Percentiles rank a stretch among this genome's conserved stretches.
Conservation (phyloP, 306 rosid species). For the Sesbania bispinosa region DNA sequence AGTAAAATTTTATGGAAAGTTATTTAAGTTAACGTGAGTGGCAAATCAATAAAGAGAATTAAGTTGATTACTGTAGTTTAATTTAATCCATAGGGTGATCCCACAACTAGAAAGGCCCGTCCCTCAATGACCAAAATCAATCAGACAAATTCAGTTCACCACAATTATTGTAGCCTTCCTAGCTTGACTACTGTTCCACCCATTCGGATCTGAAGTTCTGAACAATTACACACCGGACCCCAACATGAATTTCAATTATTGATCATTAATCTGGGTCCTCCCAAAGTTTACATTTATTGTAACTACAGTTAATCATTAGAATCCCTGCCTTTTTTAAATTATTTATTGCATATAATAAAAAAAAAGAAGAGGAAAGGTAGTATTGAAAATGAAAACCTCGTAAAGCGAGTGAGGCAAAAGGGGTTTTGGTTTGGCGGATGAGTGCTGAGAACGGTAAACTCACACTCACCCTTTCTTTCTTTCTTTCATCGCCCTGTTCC, state of each 20-base stretch:
- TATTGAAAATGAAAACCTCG: conserved; percentile 43
- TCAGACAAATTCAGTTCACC: conserved; percentile 12
- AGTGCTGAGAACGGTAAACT: conserved; percentile 50
- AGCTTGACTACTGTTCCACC: neutral
- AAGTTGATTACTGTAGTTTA: no score
- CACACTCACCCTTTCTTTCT: no score
- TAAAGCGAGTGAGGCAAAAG: conserved; percentile 28
- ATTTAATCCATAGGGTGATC: neutral
- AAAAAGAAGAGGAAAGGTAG: neutral
- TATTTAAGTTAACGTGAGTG: no score
- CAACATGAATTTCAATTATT: neutral
- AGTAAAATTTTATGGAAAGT: no score
- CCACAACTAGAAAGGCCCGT: neutral
- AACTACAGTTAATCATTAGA: conserved; percentile 8
- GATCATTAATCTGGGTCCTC: conserved; percentile 8
- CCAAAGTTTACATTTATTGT: neutral
- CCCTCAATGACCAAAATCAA: neutral
- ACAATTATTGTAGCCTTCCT: conserved; percentile 5
- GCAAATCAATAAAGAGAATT: no score
- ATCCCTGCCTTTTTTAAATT: neutral
- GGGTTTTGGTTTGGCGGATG: conserved; percentile 31
- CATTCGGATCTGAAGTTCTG: no score
- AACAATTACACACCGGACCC: neutral
- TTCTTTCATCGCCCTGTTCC: conserved; percentile 37
- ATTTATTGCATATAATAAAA: neutral